Percentiles rank a stretch among this genome's conserved stretches.
phyloP scores from a whole-genome alignment of 495 filamentous ascomycete species.

The Hypoxylon intermedium region DNA sequence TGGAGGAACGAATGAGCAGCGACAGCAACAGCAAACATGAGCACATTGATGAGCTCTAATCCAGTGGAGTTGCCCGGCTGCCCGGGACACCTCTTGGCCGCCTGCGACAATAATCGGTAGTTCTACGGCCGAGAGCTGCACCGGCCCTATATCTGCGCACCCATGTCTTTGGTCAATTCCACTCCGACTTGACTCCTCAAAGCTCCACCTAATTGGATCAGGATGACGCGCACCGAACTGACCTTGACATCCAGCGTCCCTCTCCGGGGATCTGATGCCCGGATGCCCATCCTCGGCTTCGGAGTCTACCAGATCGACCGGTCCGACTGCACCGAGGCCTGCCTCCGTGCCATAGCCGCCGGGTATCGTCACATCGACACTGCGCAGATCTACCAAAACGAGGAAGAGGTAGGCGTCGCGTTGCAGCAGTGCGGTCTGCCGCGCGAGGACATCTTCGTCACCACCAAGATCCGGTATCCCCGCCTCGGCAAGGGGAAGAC shows the following conservation, averaged over 20 bases:
- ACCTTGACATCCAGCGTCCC: neutral
- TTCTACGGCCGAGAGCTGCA: no score
- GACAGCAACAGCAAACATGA: no score
- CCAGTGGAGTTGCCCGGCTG: no score
- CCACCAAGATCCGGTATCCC: conserved; percentile 61
- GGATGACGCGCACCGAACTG: neutral
- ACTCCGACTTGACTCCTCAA: no score
- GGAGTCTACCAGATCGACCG: neutral
- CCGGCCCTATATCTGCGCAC: no score
- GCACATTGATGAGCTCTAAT: no score
- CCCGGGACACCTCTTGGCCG: no score
- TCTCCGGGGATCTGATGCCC: neutral
- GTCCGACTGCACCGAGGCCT: neutral
- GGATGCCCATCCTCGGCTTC: neutral
- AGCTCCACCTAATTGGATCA: neutral
- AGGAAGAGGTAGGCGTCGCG: conserved; percentile 62
- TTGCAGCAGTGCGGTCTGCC: conserved; percentile 59
- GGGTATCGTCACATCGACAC: conserved; percentile 58
- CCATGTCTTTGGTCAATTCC: no score
- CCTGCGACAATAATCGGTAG: no score
- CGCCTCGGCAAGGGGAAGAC: conserved; percentile 61
- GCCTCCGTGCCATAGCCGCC: conserved; percentile 50
- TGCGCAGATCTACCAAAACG: conserved; percentile 65
- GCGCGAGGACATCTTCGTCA: conserved; percentile 67
- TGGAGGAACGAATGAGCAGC: no score